Evolutionary conservation across 306 rosid species (phyloP).

Genomic region (Vicia faba): DNA sequence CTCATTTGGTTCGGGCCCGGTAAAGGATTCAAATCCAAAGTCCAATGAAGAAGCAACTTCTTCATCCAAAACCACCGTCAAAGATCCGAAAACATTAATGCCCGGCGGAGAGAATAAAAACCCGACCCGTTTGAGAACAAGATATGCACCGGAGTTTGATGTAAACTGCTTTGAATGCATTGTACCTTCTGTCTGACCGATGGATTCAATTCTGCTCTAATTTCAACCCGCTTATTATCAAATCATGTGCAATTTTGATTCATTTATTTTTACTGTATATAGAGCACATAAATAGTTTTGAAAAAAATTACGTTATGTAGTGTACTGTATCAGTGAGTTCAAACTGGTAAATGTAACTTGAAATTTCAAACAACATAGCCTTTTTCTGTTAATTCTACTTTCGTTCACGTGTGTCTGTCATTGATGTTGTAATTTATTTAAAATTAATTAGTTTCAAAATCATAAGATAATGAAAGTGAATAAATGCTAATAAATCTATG

Average conservation of each 20-base stretch:
- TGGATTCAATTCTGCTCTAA: neutral
- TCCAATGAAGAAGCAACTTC: slow-evolving; percentile 24
- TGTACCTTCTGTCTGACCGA: slow-evolving; percentile 42
- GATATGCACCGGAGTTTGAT: slow-evolving; percentile 72
- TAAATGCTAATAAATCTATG: no score
- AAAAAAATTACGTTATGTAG: neutral
- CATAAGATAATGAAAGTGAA: no score
- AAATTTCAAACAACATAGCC: neutral
- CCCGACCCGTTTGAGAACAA: slow-evolving; percentile 36
- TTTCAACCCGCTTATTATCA: neutral
- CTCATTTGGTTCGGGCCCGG: slow-evolving; percentile 11
- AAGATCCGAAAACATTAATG: slow-evolving; percentile 1
- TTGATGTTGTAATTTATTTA: no score
- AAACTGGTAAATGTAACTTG: neutral
- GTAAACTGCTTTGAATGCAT: slow-evolving; percentile 70
- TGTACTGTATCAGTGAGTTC: neutral
- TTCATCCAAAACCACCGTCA: slow-evolving; percentile 24
- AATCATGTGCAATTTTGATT: neutral
- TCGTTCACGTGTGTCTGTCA: no score
- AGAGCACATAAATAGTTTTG: neutral
- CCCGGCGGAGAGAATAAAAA: slow-evolving; percentile 13
- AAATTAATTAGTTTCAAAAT: no score
- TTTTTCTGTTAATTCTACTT: no score
- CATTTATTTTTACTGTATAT: neutral
- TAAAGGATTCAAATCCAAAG: slow-evolving; percentile 5